Evolutionary conservation across 1,139 yeast genomes (phyloP), one percentile per base, ranked within the genome.

Genomic region (Blastobotrys arbuscula): DNA sequence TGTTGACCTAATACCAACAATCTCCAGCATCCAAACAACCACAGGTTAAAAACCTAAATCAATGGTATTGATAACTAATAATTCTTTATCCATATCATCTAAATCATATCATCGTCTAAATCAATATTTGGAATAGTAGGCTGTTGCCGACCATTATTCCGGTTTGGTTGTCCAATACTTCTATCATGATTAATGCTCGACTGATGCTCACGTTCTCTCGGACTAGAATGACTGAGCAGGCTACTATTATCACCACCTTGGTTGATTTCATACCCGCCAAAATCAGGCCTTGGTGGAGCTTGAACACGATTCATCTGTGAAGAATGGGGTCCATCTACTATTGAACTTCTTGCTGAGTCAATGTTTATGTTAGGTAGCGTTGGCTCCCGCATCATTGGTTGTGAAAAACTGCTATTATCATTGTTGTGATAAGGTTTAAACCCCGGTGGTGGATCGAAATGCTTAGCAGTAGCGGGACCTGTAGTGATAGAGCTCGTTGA

Each of bases 81-180:
- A n/a, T n/a, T n/a, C n/a, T n/a, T n/a, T n/a, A n/a, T n/a, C n/a
- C n/a, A n/a, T 18, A 13, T 38, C 4, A 5, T 20, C 15, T 38
- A 38, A 6, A 38, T 5, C 30, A 38, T 15, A 40, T 40, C 43
- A 18, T 40, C 36, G 13, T 40, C 43, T 16, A 40, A n/a, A 30
- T 40, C 21, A 13, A 40, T 40, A 7, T 45, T 41, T 15, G 55
- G 54, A 35, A 53, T 30, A 15, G 55, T 50, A 2, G 55, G 56
- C 37, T 48, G 48, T 26, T 42, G 37, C n/a, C 9, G 43, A 20
- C n/a, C 5, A 3, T 37, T 20, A 18, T 18, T 15, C n/a, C n/a
- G 40, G 3, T 20, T 3, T 20, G 2, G 26, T 10, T 20, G 40
- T 15, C n/a, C n/a, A n/a, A n/a, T n/a, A n/a, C n/a, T n/a, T n/a